A percentile compares a stretch with the other conserved stretches of the same genome.
Evolutionary conservation across 148 eudicot genomes (phyloP).

Genomic region (Cornus controversa): DNA sequence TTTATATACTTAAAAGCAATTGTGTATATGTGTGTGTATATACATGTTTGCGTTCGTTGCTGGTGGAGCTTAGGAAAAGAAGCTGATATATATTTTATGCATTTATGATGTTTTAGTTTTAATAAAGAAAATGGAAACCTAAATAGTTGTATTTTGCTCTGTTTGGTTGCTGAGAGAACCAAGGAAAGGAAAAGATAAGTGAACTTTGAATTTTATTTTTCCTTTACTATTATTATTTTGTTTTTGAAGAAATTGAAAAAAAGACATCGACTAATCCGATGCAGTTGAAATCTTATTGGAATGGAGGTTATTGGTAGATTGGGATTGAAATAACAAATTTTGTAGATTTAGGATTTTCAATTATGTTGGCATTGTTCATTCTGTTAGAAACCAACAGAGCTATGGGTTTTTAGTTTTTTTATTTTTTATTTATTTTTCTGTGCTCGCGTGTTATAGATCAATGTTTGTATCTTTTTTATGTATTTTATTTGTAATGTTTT

Average conservation of each 20-base stretch:
- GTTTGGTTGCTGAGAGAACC: not conserved
- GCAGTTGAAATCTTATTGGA: not conserved
- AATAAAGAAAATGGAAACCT: not conserved
- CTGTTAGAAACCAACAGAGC: not conserved
- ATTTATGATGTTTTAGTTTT: not conserved
- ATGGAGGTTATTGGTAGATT: not conserved
- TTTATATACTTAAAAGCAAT: not conserved
- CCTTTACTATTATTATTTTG: too few relatives aligned
- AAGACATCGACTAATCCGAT: not conserved
- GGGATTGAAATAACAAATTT: not conserved
- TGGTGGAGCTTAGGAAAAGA: too few relatives aligned
- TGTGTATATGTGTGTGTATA: not conserved
- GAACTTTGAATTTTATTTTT: not conserved
- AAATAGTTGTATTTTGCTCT: not conserved
- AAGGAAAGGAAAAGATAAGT: not conserved
- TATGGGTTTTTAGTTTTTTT: not conserved
- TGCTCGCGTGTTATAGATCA: not conserved
- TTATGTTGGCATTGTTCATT: not conserved
- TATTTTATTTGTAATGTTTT: slow-evolving; percentile 17
- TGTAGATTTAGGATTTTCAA: not conserved
- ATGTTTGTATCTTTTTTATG: too few relatives aligned
- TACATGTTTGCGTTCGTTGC: not conserved
- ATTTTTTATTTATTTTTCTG: slow-evolving; percentile 4
- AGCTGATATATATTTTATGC: not conserved
- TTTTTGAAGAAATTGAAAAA: not conserved